Evolutionary conservation across 257 asterid species (phyloP).

Genomic region (Solanum etuberosum): DNA sequence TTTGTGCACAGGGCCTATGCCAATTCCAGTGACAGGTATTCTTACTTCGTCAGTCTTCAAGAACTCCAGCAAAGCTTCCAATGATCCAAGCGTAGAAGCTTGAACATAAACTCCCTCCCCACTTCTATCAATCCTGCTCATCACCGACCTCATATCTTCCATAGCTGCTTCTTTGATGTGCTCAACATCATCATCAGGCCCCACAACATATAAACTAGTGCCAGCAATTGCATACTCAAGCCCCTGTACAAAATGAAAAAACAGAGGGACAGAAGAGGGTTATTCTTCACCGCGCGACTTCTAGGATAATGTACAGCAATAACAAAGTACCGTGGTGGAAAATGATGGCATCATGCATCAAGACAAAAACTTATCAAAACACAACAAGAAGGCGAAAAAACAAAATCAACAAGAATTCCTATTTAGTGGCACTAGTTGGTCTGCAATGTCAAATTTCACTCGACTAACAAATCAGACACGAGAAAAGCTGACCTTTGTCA

Average conservation of each 20-base stretch:
- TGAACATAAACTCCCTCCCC: slow-evolving; percentile 96
- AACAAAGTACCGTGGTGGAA: neutral
- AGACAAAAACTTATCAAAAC: neutral
- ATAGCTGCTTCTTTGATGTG: slow-evolving; percentile 69
- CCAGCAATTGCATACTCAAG: slow-evolving; percentile 99
- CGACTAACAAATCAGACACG: neutral
- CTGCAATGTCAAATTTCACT: neutral
- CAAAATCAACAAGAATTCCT: neutral
- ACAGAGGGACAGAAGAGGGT: neutral
- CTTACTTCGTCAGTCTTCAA: slow-evolving; percentile 74
- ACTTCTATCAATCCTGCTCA: slow-evolving; percentile 84
- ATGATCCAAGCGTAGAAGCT: slow-evolving; percentile 96
- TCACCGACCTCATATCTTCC: slow-evolving; percentile 92
- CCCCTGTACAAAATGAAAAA: slow-evolving; percentile 36
- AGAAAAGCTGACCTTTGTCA: neutral
- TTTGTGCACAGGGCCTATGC: slow-evolving; percentile 92
- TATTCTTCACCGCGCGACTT: neutral
- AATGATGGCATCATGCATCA: neutral
- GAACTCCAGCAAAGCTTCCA: slow-evolving; percentile 92
- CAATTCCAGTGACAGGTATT: slow-evolving; percentile 95
- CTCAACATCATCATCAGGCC: slow-evolving; percentile 75
- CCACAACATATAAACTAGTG: slow-evolving; percentile 79
- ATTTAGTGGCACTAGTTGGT: neutral
- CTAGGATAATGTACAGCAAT: neutral
- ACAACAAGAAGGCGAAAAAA: neutral